A percentile compares a stretch with the other conserved stretches of the same genome.
Evolutionary conservation across 169 alveolate species (phyloP).

Genomic region (Cryptosporidium muris): DNA sequence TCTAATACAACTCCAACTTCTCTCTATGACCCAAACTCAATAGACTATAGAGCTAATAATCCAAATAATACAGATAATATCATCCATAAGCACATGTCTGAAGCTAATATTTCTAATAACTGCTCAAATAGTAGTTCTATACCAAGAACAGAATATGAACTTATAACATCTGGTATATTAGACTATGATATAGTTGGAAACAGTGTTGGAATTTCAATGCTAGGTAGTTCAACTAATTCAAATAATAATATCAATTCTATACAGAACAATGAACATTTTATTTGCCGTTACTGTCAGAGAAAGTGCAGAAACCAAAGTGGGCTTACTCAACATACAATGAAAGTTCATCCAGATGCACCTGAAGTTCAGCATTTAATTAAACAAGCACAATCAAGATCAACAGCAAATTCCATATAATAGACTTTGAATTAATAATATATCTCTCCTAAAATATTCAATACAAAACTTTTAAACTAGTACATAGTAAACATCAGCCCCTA

Average conservation of each 20-base stretch:
- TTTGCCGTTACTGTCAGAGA: constrained; percentile 67
- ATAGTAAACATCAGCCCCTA: constrained; percentile 40
- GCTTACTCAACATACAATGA: constrained; percentile 68
- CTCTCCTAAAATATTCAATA: constrained; percentile 8
- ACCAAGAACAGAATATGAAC: constrained; percentile 19
- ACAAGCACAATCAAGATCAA: constrained; percentile 69
- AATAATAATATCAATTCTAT: constrained; percentile 6
- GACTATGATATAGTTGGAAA: constrained; percentile 28
- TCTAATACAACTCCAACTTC: constrained; percentile 11
- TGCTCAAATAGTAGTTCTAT: constrained; percentile 3
- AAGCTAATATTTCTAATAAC: constrained; percentile 11
- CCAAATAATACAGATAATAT: constrained; percentile 5
- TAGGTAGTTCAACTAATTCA: constrained; percentile 16
- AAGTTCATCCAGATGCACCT: constrained; percentile 71
- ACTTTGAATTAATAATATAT: constrained; percentile 43
- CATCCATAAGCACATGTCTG: background rate
- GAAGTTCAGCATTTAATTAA: constrained; percentile 68
- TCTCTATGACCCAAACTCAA: constrained; percentile 11
- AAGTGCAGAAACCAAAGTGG: constrained; percentile 71
- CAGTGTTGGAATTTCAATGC: constrained; percentile 16
- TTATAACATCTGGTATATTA: constrained; percentile 1
- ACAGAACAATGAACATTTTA: constrained; percentile 57
- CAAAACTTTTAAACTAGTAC: constrained; percentile 2
- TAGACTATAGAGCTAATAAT: constrained; percentile 21
- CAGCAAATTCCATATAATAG: constrained; percentile 13